Percentiles rank a stretch among this genome's conserved stretches.
These are phyloP conservation scores for Westerdykella aurantiaca DNA, from an alignment of 2,329 filamentous ascomycete species.

Conservation along the genomic window DNA sequence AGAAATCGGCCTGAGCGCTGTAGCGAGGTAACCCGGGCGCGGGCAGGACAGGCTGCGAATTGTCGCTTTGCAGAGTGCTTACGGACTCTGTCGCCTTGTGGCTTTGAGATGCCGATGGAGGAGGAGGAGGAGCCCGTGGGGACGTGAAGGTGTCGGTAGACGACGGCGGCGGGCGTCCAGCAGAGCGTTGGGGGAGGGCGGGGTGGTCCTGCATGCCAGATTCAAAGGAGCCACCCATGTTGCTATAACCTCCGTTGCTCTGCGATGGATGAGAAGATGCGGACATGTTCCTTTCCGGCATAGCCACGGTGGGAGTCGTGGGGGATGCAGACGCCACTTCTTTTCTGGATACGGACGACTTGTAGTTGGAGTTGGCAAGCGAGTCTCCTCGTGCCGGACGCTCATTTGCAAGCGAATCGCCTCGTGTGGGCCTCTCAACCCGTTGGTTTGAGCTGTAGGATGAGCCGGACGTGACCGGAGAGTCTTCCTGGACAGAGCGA, in stretches of 20 bases:
- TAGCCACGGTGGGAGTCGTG: constrained; percentile 37
- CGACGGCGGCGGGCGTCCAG: constrained; percentile 41
- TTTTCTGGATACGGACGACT: constrained; percentile 53
- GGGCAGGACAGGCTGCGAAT: constrained; percentile 24
- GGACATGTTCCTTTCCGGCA: constrained; percentile 39
- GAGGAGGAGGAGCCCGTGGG: constrained; percentile 42
- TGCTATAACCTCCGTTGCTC: constrained; percentile 37
- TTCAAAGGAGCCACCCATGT: constrained; percentile 40
- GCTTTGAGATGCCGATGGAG: constrained; percentile 29
- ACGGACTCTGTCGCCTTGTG: constrained; percentile 42
- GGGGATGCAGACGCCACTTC: constrained; percentile 47
- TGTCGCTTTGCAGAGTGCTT: constrained; percentile 41
- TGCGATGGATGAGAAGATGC: constrained; percentile 22
- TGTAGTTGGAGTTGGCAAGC: constrained; percentile 38
- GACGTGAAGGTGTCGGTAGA: constrained; percentile 40
- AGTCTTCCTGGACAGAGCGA: constrained; percentile 24
- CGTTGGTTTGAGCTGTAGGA: constrained; percentile 37
- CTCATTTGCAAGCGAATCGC: constrained; percentile 52
- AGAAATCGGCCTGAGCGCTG: constrained; percentile 79
- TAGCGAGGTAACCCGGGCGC: constrained; percentile 40
- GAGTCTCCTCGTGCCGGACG: constrained; percentile 57
- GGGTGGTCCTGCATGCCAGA: constrained; percentile 41
- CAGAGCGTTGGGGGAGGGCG: constrained; percentile 42
- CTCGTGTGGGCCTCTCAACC: constrained; percentile 49
- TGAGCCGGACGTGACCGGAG: constrained; percentile 29